Base-by-base conservation (phyloP, 164 flowering plant genomes). In the Chimonanthus praecox region DNA sequence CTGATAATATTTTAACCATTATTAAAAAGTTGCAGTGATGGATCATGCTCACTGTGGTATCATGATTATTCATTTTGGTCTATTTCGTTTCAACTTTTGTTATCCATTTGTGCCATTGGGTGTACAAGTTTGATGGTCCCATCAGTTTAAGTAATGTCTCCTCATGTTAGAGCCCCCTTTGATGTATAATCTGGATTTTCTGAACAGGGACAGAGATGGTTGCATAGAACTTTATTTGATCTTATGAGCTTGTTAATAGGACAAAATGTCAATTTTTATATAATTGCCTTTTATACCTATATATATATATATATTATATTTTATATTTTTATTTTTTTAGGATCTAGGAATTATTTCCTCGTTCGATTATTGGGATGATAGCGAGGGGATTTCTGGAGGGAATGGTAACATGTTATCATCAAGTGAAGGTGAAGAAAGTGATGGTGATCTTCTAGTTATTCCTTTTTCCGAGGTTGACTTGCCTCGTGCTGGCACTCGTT, bases 361-460 rank as follows among this genome's bases (percentile, higher is more conserved):
- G 3, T 64, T 89, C 61, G 90, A 87, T 79, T 86, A 87, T 20
- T 85, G 84, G 85, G 87, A 76, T 7, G 83, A 79, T n/a, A 76
- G 54, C 76, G 86, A 81, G 8, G 84, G 75, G 46, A 7, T 80
- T 47, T 20, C 67, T 49, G 83, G 76, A 6, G 74, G 47, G 8
- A 58, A 13, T 73, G 44, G 62, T 13, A 83, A 79, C 69, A 69
- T 77, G 54, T 44, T 77, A 20, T 89, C 90, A 20, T 87, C 94
- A 3, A 94, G 97, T 80, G 98, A 89, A 13, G 89, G 89, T 62
- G 98, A 94, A 75, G 94, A 91, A 3, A 89, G 91, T 75, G 97
- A 94, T 77, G 76, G 83, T 15, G 99, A 94, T 4, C 49, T 84
- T 62, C 46, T 88, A 9, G 47, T 92, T 47, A 85, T 82, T 76